Percentiles rank a stretch among this genome's conserved stretches.
These are phyloP conservation scores for Lathyrus aphaca DNA, from an alignment of 306 rosid genomes.

Conservation along the genomic window DNA sequence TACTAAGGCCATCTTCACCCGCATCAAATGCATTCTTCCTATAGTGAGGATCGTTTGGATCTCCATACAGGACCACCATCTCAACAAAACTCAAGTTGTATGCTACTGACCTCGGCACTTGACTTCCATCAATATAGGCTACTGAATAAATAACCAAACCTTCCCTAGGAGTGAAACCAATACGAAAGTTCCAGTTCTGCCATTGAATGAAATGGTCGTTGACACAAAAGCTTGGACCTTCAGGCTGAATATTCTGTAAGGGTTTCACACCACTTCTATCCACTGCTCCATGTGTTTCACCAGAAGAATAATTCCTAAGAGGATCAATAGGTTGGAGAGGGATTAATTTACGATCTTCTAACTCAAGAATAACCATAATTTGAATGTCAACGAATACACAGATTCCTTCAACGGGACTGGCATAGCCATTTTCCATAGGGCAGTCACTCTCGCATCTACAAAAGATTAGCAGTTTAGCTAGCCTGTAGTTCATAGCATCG, in stretches of 20 bases:
- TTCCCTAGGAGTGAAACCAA: constrained; percentile 79
- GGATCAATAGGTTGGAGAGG: constrained; percentile 88
- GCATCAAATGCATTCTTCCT: constrained; percentile 90
- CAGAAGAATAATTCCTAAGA: constrained; percentile 68
- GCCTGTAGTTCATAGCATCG: too few relatives aligned
- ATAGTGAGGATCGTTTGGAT: constrained; percentile 86
- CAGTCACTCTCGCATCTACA: too few relatives aligned
- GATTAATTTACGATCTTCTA: constrained; percentile 78
- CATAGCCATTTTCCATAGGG: too few relatives aligned
- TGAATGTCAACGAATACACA: too few relatives aligned
- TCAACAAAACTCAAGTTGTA: constrained; percentile 78
- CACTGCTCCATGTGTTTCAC: constrained; percentile 81
- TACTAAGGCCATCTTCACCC: constrained; percentile 81
- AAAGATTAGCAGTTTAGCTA: too few relatives aligned
- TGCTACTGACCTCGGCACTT: constrained; percentile 78
- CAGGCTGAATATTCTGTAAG: constrained; percentile 73
- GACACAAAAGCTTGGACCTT: constrained; percentile 84
- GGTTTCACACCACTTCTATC: constrained; percentile 85
- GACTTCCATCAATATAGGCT: constrained; percentile 76
- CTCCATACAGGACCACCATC: constrained; percentile 91
- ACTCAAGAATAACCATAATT: constrained; percentile 78
- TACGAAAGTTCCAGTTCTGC: constrained; percentile 87
- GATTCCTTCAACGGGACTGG: too few relatives aligned
- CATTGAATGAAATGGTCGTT: constrained; percentile 74
- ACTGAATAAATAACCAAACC: constrained; percentile 74